These are phyloP conservation scores for Earliella scabrosa DNA, from an alignment of 1,284 basidiomycete species.

Conservation along the genomic window DNA sequence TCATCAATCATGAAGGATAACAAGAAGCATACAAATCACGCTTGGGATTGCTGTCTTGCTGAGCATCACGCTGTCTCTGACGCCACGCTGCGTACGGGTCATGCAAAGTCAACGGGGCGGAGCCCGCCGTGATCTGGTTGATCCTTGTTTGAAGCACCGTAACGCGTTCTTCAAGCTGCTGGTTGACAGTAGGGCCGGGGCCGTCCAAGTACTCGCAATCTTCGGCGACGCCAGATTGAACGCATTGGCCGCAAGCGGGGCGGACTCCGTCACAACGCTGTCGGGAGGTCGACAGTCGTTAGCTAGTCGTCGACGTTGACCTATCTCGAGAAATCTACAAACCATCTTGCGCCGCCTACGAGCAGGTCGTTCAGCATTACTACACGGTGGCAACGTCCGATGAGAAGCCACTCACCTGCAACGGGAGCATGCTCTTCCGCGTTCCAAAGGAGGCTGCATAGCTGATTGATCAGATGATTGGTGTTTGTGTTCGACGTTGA, in stretches of 20 bases:
- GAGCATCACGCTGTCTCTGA: slow-evolving; percentile 10
- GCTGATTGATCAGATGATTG: neutral
- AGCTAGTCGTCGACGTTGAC: neutral
- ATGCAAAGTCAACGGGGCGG: slow-evolving; percentile 28
- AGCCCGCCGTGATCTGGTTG: slow-evolving; percentile 25
- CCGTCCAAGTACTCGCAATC: slow-evolving; percentile 39
- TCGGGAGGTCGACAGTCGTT: slow-evolving; percentile 6
- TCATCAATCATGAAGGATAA: neutral
- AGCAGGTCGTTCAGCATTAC: neutral
- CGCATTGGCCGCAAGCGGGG: slow-evolving; percentile 35
- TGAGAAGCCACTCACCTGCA: slow-evolving; percentile 29
- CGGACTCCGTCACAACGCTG: slow-evolving; percentile 36
- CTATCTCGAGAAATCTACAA: neutral
- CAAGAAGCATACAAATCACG: slow-evolving; percentile 22
- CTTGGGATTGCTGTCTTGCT: slow-evolving; percentile 15
- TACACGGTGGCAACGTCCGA: neutral
- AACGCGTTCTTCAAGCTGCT: slow-evolving; percentile 34
- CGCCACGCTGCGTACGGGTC: slow-evolving; percentile 31
- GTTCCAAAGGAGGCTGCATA: slow-evolving; percentile 30
- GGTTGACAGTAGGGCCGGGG: slow-evolving; percentile 30
- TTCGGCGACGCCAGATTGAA: slow-evolving; percentile 27
- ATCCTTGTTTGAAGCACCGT: slow-evolving; percentile 31
- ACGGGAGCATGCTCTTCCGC: slow-evolving; percentile 37
- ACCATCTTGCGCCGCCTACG: slow-evolving; percentile 38
- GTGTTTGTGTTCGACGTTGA: neutral